Base-by-base conservation (phyloP, 1,284 basidiomycete genomes). In the Lignosus rhinocerotis region DNA sequence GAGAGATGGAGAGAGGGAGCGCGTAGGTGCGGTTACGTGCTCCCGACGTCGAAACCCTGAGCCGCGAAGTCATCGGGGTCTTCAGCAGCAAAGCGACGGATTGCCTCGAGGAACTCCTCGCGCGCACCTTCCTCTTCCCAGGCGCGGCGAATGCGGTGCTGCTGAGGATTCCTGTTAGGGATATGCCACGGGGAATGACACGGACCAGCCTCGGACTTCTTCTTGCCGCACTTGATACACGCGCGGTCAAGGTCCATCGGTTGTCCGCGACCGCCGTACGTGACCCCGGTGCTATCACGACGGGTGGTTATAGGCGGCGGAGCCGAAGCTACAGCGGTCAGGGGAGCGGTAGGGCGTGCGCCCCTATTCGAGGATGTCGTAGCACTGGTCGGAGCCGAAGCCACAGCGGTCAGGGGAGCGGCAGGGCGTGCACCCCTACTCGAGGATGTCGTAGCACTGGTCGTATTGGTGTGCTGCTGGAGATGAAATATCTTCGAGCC, bases 181-280 rank as follows among this genome's bases (percentile, higher is more conserved):
- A 53, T 45, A n/a, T 46, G 52, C 52, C 52, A 53, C 2, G 52
- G 52, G 25, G 44, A 53, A 19, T 31, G 31, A 31, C 52, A 53
- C n/a, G 43, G 5, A 4, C 52, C 52, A 17, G 43, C 42, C 17
- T 53, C 31, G 49, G 46, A 30, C 57, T 49, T 43, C 9, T 50
- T 32, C 19, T 38, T 34, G 41, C 47, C 49, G 43, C 61, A 62
- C 38, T 51, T 57, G 32, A 51, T n/a, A 49, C 61, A 62, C 14
- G 38, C 19, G 32, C 42, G 43, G 34, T 63, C 58, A 3, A 63
- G 14, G 19, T 63, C 61, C 61, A 63, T 63, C 9, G 61, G 58
- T 30, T 62, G 51, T 9, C 61, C 58, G 4, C 31, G 33, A 1
- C 61, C 57, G 4, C 54, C 61, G 30, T 54, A 62, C 5, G 39